Evolutionary conservation across 179 eudicot genomes (phyloP).

Genomic region (Beta corolliflora): DNA sequence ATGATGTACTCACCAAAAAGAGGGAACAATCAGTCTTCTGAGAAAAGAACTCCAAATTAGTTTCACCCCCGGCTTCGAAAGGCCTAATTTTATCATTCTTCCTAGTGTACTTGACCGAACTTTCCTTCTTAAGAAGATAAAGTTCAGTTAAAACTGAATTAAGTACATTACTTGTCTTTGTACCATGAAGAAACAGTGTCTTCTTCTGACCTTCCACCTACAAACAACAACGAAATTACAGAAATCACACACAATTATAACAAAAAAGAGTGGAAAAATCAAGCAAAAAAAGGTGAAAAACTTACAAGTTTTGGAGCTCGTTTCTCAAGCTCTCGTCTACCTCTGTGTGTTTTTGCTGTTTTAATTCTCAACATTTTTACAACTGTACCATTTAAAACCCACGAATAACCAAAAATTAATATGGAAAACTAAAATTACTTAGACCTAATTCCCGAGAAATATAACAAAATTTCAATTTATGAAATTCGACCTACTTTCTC

Average conservation of each 20-base stretch:
- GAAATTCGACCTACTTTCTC: too few species aligned
- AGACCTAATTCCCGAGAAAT: too few species aligned
- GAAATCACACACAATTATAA: neutral
- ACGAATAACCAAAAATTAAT: neutral
- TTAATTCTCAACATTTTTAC: constrained; percentile 52
- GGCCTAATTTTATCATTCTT: constrained; percentile 88
- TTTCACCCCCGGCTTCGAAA: constrained; percentile 90
- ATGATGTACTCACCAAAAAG: constrained; percentile 54
- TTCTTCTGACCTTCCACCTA: constrained; percentile 88
- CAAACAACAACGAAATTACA: constrained; percentile 5
- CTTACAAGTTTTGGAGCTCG: constrained; percentile 89
- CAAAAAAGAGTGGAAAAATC: neutral
- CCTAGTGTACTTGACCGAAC: constrained; percentile 59
- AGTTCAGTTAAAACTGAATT: constrained; percentile 72
- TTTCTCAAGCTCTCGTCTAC: constrained; percentile 66
- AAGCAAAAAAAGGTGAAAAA: neutral
- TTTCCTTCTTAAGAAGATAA: constrained; percentile 78
- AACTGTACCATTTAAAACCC: constrained; percentile 1
- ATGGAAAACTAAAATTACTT: neutral
- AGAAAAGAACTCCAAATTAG: constrained; percentile 84
- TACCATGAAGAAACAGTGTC: constrained; percentile 80
- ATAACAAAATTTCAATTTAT: too few species aligned
- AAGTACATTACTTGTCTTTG: constrained; percentile 68
- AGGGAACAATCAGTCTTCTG: constrained; percentile 90
- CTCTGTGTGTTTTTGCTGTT: constrained; percentile 72